These are phyloP conservation scores for Spergularia bocconei DNA, from an alignment of 148 eudicot species.

Conservation along the genomic window DNA sequence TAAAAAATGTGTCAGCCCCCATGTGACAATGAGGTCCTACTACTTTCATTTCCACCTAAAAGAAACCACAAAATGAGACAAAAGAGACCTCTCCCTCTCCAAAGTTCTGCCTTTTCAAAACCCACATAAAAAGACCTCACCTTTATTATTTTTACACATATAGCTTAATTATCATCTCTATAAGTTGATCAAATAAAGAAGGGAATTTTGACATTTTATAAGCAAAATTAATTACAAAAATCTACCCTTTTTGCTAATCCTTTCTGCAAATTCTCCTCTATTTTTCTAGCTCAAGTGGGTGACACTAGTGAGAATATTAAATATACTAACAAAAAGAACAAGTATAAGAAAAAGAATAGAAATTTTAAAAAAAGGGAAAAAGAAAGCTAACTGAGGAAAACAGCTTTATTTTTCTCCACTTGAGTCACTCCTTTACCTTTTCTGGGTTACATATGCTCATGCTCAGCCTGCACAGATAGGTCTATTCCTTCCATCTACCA, in stretches of 20 bases:
- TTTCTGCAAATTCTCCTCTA: slow-evolving; percentile 11
- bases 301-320: slow-evolving; percentile 20
- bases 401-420: slow-evolving; percentile 33
- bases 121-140: slow-evolving; percentile 29
- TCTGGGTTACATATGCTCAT: slow-evolving; percentile 9
- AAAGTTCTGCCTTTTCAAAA: slow-evolving; percentile 38
- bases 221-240: slow-evolving; percentile 1
- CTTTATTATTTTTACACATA: slow-evolving; percentile 31
- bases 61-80: slow-evolving; percentile 71
- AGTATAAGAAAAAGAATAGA: not conserved
- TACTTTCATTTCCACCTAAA: slow-evolving; percentile 58
- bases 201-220: not conserved
- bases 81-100: slow-evolving; percentile 34
- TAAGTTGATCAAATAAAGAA: slow-evolving; percentile 11
- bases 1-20: slow-evolving; percentile 68
- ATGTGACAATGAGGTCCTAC: slow-evolving; percentile 67
- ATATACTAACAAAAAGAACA: slow-evolving; percentile 14
- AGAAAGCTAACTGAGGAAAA: not conserved
- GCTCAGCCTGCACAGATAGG: slow-evolving; percentile 15
- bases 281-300: slow-evolving; percentile 25
- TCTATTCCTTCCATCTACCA: slow-evolving; percentile 9
- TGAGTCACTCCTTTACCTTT: slow-evolving; percentile 33
- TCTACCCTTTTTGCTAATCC: slow-evolving; percentile 5
- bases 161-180: not conserved
- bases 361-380: not conserved